These are phyloP conservation scores for Tolypocladium ophioglossoides DNA, from an alignment of 2,329 filamentous ascomycete species.

Conservation along the genomic window DNA sequence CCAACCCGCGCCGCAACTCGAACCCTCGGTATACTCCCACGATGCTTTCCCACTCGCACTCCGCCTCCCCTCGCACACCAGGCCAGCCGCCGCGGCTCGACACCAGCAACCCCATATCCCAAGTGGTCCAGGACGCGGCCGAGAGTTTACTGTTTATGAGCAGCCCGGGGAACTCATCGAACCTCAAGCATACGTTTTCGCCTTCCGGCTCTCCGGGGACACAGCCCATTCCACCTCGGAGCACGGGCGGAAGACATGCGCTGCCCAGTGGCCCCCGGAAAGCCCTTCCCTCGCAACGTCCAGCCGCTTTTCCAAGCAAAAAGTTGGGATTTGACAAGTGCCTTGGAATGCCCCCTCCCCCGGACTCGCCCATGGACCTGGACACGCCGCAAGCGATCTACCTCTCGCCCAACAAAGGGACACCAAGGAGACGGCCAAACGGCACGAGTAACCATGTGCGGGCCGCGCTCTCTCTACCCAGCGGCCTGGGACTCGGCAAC, in stretches of 20 bases:
- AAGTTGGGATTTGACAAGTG: conserved; percentile 39
- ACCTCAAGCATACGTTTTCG: conserved; percentile 46
- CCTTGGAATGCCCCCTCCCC: conserved; percentile 21
- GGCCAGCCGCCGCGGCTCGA: conserved; percentile 22
- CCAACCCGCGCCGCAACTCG: conserved; percentile 38
- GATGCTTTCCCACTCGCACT: conserved; percentile 37
- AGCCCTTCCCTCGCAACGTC: conserved; percentile 38
- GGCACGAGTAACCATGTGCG: conserved; percentile 25
- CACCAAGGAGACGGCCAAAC: conserved; percentile 32
- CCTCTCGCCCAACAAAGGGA: conserved; percentile 19
- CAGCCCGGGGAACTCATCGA: conserved; percentile 61
- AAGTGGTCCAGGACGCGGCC: conserved; percentile 68
- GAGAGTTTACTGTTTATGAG: conserved; percentile 76
- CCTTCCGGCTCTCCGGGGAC: conserved; percentile 26
- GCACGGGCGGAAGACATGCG: conserved; percentile 16
- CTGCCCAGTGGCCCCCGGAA: conserved; percentile 42
- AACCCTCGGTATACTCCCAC: conserved; percentile 37
- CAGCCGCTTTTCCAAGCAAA: conserved; percentile 27
- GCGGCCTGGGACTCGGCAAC: conserved; percentile 32
- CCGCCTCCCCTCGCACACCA: conserved; percentile 34
- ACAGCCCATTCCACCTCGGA: conserved; percentile 7
- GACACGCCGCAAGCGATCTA: conserved; percentile 23
- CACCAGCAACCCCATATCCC: conserved; percentile 18
- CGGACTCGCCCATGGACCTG: conserved; percentile 37
- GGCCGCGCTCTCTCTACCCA: conserved; percentile 36